A percentile compares a stretch with the other conserved stretches of the same genome.
Conservation (phyloP, 148 eudicot species). For the Chenopodium formosanum region DNA sequence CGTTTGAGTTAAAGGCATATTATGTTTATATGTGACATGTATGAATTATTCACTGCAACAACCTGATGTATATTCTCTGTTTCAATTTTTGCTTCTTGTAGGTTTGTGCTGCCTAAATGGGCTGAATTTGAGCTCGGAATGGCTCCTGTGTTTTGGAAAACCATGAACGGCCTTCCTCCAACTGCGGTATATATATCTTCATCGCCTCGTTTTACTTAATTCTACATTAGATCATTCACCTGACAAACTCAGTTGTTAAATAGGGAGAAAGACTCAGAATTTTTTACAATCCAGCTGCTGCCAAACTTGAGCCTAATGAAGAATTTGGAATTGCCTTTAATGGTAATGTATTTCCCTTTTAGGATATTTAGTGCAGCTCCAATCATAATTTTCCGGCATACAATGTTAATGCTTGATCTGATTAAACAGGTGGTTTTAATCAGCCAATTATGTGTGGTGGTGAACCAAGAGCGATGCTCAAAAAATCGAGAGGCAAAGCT, state of each 20-base stretch:
- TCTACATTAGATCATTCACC: neutral
- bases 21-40: neutral
- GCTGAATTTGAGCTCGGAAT: constrained; percentile 83
- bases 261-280: constrained; percentile 79
- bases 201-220: neutral
- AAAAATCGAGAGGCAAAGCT: constrained; percentile 71
- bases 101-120: constrained; percentile 81
- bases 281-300: constrained; percentile 83
- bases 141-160: constrained; percentile 90
- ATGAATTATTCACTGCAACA: neutral
- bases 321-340: constrained; percentile 84
- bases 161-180: constrained; percentile 93
- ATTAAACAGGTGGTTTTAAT: constrained; percentile 74
- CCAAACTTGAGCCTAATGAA: constrained; percentile 67
- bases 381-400: neutral
- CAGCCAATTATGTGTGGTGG: constrained; percentile 99
- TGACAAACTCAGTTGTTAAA: constrained; percentile 1
- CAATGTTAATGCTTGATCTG: neutral
- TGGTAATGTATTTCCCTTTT: constrained; percentile 36
- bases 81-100: constrained; percentile 2
- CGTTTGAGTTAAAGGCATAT: neutral
- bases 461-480: constrained; percentile 86
- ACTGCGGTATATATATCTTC: constrained; percentile 52
- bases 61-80: neutral
- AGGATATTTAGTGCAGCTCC: neutral